Conservation (phyloP, 192 early-diverging fungal species). For the Powellomyces hirtus region DNA sequence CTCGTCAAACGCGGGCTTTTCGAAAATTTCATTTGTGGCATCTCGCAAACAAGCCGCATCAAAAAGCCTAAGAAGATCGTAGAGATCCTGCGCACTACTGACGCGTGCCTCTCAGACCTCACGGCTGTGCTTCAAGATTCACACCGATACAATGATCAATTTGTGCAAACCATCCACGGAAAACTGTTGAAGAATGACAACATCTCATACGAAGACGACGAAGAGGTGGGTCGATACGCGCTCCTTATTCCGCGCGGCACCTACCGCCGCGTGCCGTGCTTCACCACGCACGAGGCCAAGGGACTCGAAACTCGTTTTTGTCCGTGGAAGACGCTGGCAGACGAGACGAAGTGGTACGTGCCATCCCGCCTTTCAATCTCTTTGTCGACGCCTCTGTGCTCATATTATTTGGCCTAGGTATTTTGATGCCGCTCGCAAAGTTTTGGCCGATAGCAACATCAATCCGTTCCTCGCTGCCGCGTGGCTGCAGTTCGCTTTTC, state of each 20-base stretch:
- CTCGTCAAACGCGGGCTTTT: constrained; percentile 8
- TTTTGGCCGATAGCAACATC: neutral
- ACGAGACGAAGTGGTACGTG: constrained; percentile 10
- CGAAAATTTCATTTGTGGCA: neutral
- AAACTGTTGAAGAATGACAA: constrained; percentile 9
- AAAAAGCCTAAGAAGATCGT: constrained; percentile 9
- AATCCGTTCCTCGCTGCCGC: constrained; percentile 18
- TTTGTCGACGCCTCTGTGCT: neutral
- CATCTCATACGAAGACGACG: neutral
- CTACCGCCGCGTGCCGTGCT: constrained; percentile 12
- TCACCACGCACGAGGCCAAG: neutral
- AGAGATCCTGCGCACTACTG: neutral
- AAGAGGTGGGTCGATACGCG: neutral
- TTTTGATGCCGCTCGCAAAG: neutral
- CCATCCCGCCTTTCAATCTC: too few relatives aligned
- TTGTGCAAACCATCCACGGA: constrained; percentile 3
- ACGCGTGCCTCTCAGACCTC: neutral
- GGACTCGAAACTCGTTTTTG: constrained; percentile 14
- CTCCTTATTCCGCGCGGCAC: constrained; percentile 8
- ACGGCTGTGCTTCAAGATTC: neutral
- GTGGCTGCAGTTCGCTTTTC: constrained; percentile 6
- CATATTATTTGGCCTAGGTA: neutral
- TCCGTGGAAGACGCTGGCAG: constrained; percentile 1
- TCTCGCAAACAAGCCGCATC: neutral
- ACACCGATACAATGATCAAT: neutral